A percentile compares a stretch with the other conserved stretches of the same genome.
phyloP scores from a whole-genome alignment of 495 filamentous ascomycete species.

The Geoglossum glabrum region DNA sequence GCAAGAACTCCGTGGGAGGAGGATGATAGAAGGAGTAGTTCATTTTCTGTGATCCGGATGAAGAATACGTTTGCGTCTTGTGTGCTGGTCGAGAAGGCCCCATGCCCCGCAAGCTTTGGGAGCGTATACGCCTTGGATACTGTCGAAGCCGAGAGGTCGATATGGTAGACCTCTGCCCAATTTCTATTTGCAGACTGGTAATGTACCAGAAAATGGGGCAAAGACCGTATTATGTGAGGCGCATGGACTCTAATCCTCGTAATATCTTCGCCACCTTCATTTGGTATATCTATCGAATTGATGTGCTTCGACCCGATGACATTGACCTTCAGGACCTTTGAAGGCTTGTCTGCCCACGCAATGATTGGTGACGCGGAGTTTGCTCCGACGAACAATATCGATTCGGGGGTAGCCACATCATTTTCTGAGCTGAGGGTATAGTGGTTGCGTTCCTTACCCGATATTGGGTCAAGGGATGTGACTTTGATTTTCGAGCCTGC shows the following conservation, averaged over 20 bases:
- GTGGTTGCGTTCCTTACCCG: conserved; percentile 44
- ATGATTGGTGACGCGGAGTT: conserved; percentile 70
- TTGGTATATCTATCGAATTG: conserved; percentile 27
- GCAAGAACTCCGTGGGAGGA: conserved; percentile 53
- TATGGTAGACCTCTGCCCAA: conserved; percentile 71
- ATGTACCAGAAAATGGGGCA: conserved; percentile 69
- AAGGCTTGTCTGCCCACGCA: conserved; percentile 54
- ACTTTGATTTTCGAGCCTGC: conserved; percentile 56
- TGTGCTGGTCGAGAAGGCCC: conserved; percentile 61
- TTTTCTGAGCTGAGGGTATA: conserved; percentile 47
- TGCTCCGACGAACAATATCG: conserved; percentile 60
- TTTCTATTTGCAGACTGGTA: conserved; percentile 48
- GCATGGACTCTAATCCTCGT: conserved; percentile 52
- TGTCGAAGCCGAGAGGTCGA: conserved; percentile 43
- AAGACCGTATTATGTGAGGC: conserved; percentile 43
- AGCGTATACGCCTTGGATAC: conserved; percentile 58
- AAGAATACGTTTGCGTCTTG: conserved; percentile 72
- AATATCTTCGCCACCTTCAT: conserved; percentile 35
- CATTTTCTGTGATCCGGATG: conserved; percentile 51
- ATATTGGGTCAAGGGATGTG: conserved; percentile 45
- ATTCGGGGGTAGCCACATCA: conserved; percentile 44
- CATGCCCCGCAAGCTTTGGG: conserved; percentile 43
- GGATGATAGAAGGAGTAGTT: conserved; percentile 55
- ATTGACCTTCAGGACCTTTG: conserved; percentile 55
- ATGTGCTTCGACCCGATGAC: conserved; percentile 55